Percentiles rank a stretch among this genome's conserved stretches.
Evolutionary conservation across 345 rosid species (phyloP).

Genomic region (Barbarea vulgaris): DNA sequence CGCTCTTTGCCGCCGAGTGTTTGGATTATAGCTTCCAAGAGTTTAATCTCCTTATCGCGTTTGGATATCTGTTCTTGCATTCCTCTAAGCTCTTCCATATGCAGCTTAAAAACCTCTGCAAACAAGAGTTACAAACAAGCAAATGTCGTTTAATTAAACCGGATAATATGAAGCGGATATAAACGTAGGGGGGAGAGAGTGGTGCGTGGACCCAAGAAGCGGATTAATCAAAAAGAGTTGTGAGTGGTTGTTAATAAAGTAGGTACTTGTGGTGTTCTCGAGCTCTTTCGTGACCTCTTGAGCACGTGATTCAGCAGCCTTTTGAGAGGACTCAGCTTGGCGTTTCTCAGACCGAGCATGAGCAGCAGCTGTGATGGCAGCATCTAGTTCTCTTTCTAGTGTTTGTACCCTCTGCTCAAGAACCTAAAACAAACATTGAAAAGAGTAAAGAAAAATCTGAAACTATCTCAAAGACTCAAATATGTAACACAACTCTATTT

Average conservation of each 20-base stretch:
- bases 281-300: conserved; percentile 85
- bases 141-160: neutral
- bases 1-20: conserved; percentile 77
- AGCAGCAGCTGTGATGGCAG: conserved; percentile 94
- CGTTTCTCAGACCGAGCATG: conserved; percentile 91
- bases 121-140: conserved; percentile 27
- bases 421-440: conserved; percentile 49
- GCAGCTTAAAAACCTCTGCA: conserved; percentile 90
- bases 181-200: neutral
- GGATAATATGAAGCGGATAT: neutral
- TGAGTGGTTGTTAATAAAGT: neutral
- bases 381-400: conserved; percentile 92
- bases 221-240: neutral
- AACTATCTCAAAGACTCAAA: conserved; percentile 5
- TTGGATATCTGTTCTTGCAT: conserved; percentile 87
- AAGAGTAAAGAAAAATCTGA: neutral
- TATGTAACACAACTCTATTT: neutral
- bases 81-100: conserved; percentile 85
- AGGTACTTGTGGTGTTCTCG: conserved; percentile 90
- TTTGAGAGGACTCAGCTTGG: conserved; percentile 90
- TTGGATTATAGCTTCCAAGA: conserved; percentile 92
- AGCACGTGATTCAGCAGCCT: conserved; percentile 78
- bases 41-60: conserved; percentile 85
- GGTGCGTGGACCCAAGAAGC: neutral
- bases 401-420: conserved; percentile 98